Base-by-base conservation (phyloP, 805 yeast genomes). In the Suhomyces faveliae region DNA sequence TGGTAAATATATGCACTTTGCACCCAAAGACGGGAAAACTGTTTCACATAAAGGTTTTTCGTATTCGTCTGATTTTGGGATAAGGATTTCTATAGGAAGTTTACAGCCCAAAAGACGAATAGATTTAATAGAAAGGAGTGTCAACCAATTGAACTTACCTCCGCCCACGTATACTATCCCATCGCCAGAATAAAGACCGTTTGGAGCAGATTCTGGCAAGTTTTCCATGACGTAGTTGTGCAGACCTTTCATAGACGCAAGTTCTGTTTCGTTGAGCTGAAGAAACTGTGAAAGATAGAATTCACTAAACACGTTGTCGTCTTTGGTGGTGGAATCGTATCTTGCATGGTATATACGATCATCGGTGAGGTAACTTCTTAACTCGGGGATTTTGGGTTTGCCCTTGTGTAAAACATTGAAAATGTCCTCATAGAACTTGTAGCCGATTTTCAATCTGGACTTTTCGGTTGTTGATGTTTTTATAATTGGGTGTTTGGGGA, bases 141-240 rank as follows among this genome's bases (percentile, higher is more conserved):
- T 80, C 56, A 85, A 73, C 77, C 92, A 84, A 51, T 87, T 81
- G 64, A 81, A 86, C 55, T 78, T 79, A 3, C 91, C 94, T 38
- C 96, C 96, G 29, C 92, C 95, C 23, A 87, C 90, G 57, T 74
- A 82, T 22, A 80, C 92, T 15, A 84, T 74, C 8, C 84, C 88
- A 48, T 76, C 69, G 0, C 84, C 72, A 20, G 58, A 43, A 51
- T 71, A 72, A n/a, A 71, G 55, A 9, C 63, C 62, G 6, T 54
- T 45, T 1, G 76, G 76, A 4, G 73, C 66, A 3, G 35, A 25
- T 1, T 60, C 82, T 4, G 87, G 61, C 17, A 85, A 58, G 25
- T 64, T 67, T 2, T 61, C 60, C 17, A 78, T 73, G 13, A 81
- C 78, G 39, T 57, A 55, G 8, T 54, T 50, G 61, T 85, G 90